These are phyloP conservation scores for Phoma sp. DNA, from an alignment of 2,329 filamentous ascomycete genomes.

Conservation along the genomic window DNA sequence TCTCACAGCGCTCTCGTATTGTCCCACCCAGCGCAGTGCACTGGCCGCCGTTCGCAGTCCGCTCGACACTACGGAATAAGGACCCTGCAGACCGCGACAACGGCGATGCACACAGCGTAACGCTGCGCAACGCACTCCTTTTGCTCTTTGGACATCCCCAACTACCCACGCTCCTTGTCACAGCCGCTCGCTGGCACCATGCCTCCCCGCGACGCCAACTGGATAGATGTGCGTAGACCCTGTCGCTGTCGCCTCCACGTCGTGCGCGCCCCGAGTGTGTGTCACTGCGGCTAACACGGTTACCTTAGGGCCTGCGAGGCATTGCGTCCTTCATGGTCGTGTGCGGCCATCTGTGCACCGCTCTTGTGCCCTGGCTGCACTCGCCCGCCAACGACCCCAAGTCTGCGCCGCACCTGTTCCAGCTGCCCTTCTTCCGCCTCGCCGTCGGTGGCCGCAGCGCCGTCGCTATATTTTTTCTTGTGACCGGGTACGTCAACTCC, in stretches of 20 bases:
- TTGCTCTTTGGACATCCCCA: constrained; percentile 17
- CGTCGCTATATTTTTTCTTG: constrained; percentile 49
- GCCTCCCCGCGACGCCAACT: constrained; percentile 48
- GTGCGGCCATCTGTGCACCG: constrained; percentile 51
- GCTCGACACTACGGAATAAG: not conserved
- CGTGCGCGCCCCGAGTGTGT: constrained; percentile 3
- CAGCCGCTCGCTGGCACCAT: constrained; percentile 24
- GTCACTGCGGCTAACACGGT: constrained; percentile 29
- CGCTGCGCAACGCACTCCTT: constrained; percentile 1
- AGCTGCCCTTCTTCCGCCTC: constrained; percentile 65
- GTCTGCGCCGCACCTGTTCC: constrained; percentile 57
- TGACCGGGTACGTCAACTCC: constrained; percentile 71
- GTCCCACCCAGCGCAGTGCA: not conserved
- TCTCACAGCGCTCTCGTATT: not conserved
- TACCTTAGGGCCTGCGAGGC: constrained; percentile 49
- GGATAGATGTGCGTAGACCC: constrained; percentile 43
- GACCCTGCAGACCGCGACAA: constrained; percentile 8
- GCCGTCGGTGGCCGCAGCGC: constrained; percentile 57
- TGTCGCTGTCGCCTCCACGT: not conserved
- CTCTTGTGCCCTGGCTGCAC: constrained; percentile 50
- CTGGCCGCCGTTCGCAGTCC: not conserved
- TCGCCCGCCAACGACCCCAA: constrained; percentile 51
- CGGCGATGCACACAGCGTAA: constrained; percentile 18
- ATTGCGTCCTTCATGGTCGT: constrained; percentile 52
- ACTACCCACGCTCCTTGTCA: constrained; percentile 14